These are phyloP conservation scores for Turnera subulata DNA, from an alignment of 345 rosid species.

Conservation along the genomic window DNA sequence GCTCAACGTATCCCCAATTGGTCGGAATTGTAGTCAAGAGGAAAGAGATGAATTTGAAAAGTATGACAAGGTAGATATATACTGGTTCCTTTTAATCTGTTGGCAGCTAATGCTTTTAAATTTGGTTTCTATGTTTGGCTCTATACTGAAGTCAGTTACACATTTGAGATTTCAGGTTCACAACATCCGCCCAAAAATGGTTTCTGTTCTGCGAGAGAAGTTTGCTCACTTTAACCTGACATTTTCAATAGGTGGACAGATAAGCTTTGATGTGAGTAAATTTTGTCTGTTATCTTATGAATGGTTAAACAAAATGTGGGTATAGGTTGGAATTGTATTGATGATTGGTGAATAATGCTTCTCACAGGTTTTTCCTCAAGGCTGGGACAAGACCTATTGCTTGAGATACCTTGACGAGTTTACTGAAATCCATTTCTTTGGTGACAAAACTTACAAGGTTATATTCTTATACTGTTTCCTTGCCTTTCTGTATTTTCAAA, in stretches of 20 bases:
- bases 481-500: no score
- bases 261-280: constrained; percentile 87
- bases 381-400: constrained; percentile 99
- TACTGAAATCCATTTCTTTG: constrained; percentile 89
- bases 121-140: constrained; percentile 12
- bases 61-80: constrained; percentile 74
- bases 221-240: constrained; percentile 89
- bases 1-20: constrained; percentile 96
- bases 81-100: constrained; percentile 5
- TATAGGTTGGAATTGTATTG: not conserved
- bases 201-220: constrained; percentile 74
- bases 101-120: not conserved
- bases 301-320: not conserved
- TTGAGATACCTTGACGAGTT: constrained; percentile 77
- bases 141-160: constrained; percentile 9
- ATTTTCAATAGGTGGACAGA: constrained; percentile 96
- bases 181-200: constrained; percentile 79
- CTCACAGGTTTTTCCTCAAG: constrained; percentile 80
- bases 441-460: constrained; percentile 98
- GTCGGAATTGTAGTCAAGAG: constrained; percentile 98
- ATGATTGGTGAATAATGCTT: constrained; percentile 12
- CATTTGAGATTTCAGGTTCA: constrained; percentile 59
- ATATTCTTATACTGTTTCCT: constrained; percentile 1
- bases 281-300: not conserved
- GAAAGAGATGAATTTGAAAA: constrained; percentile 96